Percentiles rank a stretch among this genome's conserved stretches.
These are phyloP conservation scores for Anisodus tanguticus DNA, from an alignment of 257 asterid species.

Conservation along the genomic window DNA sequence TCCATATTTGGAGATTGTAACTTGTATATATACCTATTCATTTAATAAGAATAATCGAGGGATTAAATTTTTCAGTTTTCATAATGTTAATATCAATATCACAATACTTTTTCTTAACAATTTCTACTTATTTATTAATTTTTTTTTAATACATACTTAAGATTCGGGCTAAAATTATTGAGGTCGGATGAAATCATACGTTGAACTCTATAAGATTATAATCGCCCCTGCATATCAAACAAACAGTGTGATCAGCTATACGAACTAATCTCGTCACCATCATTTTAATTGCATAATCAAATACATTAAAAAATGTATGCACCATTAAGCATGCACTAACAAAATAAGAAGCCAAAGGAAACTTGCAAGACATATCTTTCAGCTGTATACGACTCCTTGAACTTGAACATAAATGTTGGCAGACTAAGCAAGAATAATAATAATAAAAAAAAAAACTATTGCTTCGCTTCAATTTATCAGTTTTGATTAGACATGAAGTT, in stretches of 20 bases:
- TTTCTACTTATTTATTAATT: too few relatives aligned
- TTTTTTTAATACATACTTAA: too few relatives aligned
- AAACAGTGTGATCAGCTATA: background rate
- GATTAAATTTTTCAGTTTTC: too few relatives aligned
- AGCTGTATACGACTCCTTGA: background rate
- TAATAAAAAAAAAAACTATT: background rate
- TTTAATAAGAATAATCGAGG: too few relatives aligned
- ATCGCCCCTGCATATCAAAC: background rate
- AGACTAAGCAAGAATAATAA: background rate
- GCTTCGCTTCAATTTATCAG: background rate
- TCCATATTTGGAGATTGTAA: too few relatives aligned
- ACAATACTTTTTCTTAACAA: too few relatives aligned
- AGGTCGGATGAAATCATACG: background rate
- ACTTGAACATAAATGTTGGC: background rate
- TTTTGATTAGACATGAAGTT: background rate
- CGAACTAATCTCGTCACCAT: background rate
- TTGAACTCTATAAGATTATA: background rate
- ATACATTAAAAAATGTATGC: background rate
- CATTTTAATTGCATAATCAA: background rate
- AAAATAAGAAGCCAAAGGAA: conserved; percentile 6
- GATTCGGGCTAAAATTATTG: too few relatives aligned
- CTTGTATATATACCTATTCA: too few relatives aligned
- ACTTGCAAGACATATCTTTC: background rate
- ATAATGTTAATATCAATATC: too few relatives aligned
- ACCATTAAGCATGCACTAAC: background rate